Percentiles rank a stretch among this genome's conserved stretches.
These are phyloP conservation scores for Clitocybe nebularis DNA, from an alignment of 1,284 basidiomycete species.

Conservation along the genomic window DNA sequence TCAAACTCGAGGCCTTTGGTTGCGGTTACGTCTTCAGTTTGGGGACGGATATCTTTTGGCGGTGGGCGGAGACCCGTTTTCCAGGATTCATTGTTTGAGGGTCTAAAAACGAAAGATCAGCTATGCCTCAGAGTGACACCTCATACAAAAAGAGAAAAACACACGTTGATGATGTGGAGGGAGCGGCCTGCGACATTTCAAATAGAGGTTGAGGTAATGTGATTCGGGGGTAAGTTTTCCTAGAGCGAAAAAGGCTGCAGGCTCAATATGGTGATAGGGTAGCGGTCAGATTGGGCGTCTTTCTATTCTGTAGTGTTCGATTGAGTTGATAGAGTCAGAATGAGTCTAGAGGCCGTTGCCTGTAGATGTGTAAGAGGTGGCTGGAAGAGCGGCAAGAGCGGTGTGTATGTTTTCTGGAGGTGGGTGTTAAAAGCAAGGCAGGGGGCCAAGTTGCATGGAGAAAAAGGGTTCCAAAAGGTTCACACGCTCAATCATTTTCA, in stretches of 20 bases:
- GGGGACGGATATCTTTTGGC: slow-evolving; percentile 87
- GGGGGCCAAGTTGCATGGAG: background rate
- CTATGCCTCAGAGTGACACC: background rate
- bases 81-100: slow-evolving; percentile 44
- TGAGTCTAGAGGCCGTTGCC: background rate
- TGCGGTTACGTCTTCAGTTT: slow-evolving; percentile 92
- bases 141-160: background rate
- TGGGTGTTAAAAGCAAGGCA: slow-evolving; percentile 1
- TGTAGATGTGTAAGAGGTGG: background rate
- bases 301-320: background rate
- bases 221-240: background rate
- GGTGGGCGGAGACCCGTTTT: slow-evolving; percentile 78
- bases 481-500: background rate
- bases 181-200: background rate
- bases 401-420: background rate
- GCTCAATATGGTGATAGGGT: too few relatives aligned
- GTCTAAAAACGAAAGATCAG: slow-evolving; percentile 5
- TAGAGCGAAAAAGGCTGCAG: too few relatives aligned
- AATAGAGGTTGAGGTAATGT: background rate
- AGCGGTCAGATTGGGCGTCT: background rate
- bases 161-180: background rate
- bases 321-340: background rate
- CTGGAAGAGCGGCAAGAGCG: background rate
- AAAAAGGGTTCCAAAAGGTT: background rate
- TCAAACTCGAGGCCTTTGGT: slow-evolving; percentile 93